Evolutionary conservation across 2,329 filamentous ascomycete species (phyloP).

Genomic region (Chrysoporthe cubensis): DNA sequence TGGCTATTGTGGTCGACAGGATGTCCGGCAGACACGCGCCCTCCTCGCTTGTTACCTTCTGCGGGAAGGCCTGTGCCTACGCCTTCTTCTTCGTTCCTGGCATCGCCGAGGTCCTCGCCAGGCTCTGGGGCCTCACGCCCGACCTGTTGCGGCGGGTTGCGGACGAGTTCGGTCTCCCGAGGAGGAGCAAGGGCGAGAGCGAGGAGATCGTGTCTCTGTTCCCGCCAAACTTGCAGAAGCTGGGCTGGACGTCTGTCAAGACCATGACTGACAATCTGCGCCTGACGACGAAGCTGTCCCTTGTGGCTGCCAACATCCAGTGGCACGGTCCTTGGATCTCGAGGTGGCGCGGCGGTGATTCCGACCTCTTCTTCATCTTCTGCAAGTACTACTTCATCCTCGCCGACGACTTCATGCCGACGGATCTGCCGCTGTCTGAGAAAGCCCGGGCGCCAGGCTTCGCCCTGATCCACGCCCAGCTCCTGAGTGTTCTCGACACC

Average conservation of each 20-base stretch:
- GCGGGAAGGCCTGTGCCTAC: conserved; percentile 88
- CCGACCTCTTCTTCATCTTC: conserved; percentile 90
- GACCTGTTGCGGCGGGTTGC: conserved; percentile 73
- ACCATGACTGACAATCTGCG: conserved; percentile 61
- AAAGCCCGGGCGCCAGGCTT: conserved; percentile 74
- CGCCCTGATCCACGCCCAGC: conserved; percentile 79
- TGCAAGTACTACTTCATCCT: conserved; percentile 86
- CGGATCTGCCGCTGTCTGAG: conserved; percentile 54
- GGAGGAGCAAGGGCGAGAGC: conserved; percentile 58
- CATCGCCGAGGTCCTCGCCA: conserved; percentile 79
- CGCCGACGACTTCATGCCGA: conserved; percentile 71
- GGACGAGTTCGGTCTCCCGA: conserved; percentile 68
- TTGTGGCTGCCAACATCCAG: conserved; percentile 72
- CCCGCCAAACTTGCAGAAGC: conserved; percentile 64
- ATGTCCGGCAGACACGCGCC: conserved; percentile 76
- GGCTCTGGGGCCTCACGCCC: conserved; percentile 76
- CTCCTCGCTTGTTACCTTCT: conserved; percentile 76
- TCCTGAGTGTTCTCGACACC: conserved; percentile 77
- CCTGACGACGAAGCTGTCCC: conserved; percentile 65
- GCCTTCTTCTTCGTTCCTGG: conserved; percentile 92
- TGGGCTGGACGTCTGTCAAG: conserved; percentile 60
- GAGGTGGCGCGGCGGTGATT: conserved; percentile 85
- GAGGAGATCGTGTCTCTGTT: conserved; percentile 72
- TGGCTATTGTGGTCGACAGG: conserved; percentile 85
- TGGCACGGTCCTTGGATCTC: conserved; percentile 87